Base-by-base conservation (phyloP, 441 rosid species). In the Corymbia citriodora region DNA sequence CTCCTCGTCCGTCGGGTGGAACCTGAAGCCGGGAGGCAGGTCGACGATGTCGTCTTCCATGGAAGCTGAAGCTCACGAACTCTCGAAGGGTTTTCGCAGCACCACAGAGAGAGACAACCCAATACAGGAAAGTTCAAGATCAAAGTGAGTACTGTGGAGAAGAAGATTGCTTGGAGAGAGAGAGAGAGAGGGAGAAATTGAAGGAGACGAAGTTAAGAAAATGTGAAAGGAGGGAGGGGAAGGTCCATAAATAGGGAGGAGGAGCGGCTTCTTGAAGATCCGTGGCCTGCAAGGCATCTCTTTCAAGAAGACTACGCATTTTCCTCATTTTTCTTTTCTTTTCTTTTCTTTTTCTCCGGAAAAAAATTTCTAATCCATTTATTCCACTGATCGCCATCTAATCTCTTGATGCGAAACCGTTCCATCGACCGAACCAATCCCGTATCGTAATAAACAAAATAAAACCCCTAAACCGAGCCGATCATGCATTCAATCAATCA, bases 1-100 rank as follows among this genome's bases (percentile, higher is more conserved):
- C 88, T 90, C 91, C 21, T 90, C 91, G 68, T 90, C 91, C 3
- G 91, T 90, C 10, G 91, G 91, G 90, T 90, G 91, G 88, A 90
- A 90, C 31, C 91, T 48, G 82, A 90, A 90, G 81, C 91, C 91
- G 3, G 91, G 91, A 55, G 91, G 91, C 88, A 90, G n/a, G 55
- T 88, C 82, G 18, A 83, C 50, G 82, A 88, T 36, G 52, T 90
- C 90, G 5, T 88, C 85, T 79, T 79, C 85, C 85, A 79, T 79
- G 85, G 85, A n/a, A 79, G 52, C 85, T 79, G 1, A 68, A 31
- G 23, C 12, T 68, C 79, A 4, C 16, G 45, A 36, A 40, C 83
- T 74, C 50, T 70, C 25, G 3, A 74, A 21, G 50, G 25, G 16
- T 40, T 74, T 0, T 0, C 21, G 50, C 83, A 74, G 29, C 29